Percentiles rank a stretch among this genome's conserved stretches.
phyloP scores from a whole-genome alignment of 2,329 filamentous ascomycete species.

The Cordyceps pruinosa region DNA sequence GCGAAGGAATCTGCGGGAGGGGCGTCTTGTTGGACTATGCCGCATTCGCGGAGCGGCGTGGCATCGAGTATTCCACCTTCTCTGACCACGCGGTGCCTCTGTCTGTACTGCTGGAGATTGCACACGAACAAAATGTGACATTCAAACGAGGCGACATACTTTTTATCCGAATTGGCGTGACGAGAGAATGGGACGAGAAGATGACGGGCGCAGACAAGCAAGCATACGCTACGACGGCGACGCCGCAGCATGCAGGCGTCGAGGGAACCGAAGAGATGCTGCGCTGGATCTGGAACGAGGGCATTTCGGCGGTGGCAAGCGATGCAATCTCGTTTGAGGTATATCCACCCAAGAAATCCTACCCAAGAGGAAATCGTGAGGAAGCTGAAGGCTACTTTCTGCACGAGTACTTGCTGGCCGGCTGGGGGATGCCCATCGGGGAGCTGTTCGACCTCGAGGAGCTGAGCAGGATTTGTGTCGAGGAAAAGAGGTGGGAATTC shows the following conservation, averaged over 20 bases:
- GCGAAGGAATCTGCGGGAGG: constrained; percentile 23
- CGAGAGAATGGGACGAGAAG: constrained; percentile 32
- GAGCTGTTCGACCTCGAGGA: constrained; percentile 41
- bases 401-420: constrained; percentile 40
- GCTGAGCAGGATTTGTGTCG: constrained; percentile 27
- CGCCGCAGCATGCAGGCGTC: constrained; percentile 33
- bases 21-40: constrained; percentile 48
- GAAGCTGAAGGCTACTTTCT: constrained; percentile 19
- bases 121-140: constrained; percentile 33
- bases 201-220: constrained; percentile 27
- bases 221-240: constrained; percentile 13
- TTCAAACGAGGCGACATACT: constrained; percentile 48
- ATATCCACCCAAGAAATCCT: constrained; percentile 31
- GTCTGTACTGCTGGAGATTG: constrained; percentile 35
- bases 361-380: too few species aligned
- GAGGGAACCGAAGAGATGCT: constrained; percentile 41
- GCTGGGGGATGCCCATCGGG: constrained; percentile 46
- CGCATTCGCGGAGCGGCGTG: constrained; percentile 33
- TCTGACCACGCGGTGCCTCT: constrained; percentile 36
- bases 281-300: constrained; percentile 51
- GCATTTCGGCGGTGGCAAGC: constrained; percentile 48
- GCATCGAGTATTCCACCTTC: constrained; percentile 32
- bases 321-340: constrained; percentile 49
- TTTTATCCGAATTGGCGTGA: constrained; percentile 48
- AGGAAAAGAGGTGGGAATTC: constrained; percentile 30